Base-by-base conservation (phyloP, 768 basidiomycete genomes). In the Lentinula edodes region DNA sequence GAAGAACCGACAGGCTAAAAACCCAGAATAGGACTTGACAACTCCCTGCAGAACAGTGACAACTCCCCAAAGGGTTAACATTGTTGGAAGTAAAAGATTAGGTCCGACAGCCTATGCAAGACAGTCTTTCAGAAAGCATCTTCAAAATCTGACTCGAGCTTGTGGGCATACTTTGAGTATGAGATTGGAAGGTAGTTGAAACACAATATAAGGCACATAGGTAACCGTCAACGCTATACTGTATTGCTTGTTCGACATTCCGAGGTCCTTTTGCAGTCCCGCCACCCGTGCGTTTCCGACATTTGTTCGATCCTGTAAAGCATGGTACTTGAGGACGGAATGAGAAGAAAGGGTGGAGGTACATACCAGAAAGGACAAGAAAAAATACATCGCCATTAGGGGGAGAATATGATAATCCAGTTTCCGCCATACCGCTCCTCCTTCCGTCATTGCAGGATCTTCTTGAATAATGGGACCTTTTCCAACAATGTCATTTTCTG, bases 1-100 rank as follows among this genome's bases (percentile, higher is more conserved):
- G 60, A 79, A 75, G 64, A 81, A 74, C 42, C 81, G 71, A 62
- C 76, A 77, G 3, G 70, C 71, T 15, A 82, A 66, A 28, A 83
- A 71, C 15, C 81, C 78, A 34, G 70, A 77, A 75, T 38, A 63
- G 67, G 32, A 64, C 66, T 38, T 36, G 10, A 81, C 72, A 2
- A 75, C 42, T 73, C 78, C 79, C 69, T 82, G 80, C 50, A 76
- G 70, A 6, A 77, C 70, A 52, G 74, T 69, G 9, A 78, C 74
- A 7, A 80, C 52, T 20, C 82, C 82, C 82, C 83, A 84, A 5
- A 74, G 41, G 1, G 73, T 74, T 35, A 81, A 69, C 66, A 82
- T 72, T 8, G 74, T 58, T 0, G 83, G 82, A 28, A 83, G 72
- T 64, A 81, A 70, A n/a, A 74, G 60, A 53, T 80, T 71, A 0